Evolutionary conservation across 1,139 yeast species (phyloP), one percentile per base, ranked within the genome.

Genomic region (Torulaspora pretoriensis): DNA sequence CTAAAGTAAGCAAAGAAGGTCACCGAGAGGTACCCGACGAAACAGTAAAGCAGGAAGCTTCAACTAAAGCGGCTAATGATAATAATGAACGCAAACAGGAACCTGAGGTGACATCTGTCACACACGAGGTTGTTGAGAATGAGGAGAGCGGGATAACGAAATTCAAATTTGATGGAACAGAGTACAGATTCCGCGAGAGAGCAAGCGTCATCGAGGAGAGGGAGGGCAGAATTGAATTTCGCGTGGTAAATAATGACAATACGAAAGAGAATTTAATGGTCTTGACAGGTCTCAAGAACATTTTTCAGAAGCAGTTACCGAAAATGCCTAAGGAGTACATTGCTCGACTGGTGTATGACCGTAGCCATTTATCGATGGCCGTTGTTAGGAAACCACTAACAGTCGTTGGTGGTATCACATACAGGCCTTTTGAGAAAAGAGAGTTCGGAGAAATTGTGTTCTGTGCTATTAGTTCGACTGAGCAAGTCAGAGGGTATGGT

Each of bases 251-350:
- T 65, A 92, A 92, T 66, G 98, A 92, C 64, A 87, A 90, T 60
- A 75, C 90, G 3, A 75, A 77, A 54, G 98, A 94, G 57, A 87
- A 80, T 64, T 71, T 92, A 72, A 88, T 94, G 73, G 92, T 94
- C 37, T 71, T 92, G 54, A 92, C 97, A 0, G 99, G 99, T 1
- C 69, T 92, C 49, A 92, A 94, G 68, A 92, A 92, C 65, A 92
- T 92, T 58, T 92, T 94, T 65, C 98, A 92, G 65, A 90, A 90
- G 60, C 99, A 92, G 67, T 74, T 92, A 54, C 99, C 99, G 3
- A 92, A 92, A 65, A 92, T 92, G 99, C 99, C 99, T 27, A 78
- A 94, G 50, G 97, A 94, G 62, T 92, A 94, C 67, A 92, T 92
- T 61, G 89, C 97, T 2, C 72, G 98, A 54, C 74, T 92, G 55